phyloP scores from a whole-genome alignment of 768 basidiomycete species.

The Mycena floridula region DNA sequence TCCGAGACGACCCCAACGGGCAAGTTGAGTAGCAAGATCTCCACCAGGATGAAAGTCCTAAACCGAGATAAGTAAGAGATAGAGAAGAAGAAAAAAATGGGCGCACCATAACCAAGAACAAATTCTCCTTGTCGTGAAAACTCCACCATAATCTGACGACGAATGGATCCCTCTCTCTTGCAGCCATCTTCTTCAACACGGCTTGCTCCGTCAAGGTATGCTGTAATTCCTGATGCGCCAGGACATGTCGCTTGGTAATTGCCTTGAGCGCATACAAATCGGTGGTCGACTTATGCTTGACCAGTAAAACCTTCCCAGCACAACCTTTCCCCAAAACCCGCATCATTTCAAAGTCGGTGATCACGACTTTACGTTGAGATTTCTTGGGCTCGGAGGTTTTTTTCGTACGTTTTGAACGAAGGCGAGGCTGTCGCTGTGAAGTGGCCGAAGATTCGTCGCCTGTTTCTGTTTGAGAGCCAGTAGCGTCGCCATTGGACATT shows the following conservation, averaged over 20 bases:
- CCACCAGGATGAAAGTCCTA: conserved; percentile 97
- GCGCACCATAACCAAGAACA: conserved; percentile 98
- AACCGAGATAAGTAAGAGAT: conserved; percentile 19
- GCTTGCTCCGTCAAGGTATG: conserved; percentile 97
- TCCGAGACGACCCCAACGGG: conserved; percentile 90
- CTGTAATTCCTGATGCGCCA: conserved; percentile 93
- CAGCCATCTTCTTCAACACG: conserved; percentile 88
- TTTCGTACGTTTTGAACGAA: conserved; percentile 15
- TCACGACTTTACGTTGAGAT: conserved; percentile 66
- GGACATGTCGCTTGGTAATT: conserved; percentile 94
- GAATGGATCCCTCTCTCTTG: conserved; percentile 75
- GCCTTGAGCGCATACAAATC: conserved; percentile 92
- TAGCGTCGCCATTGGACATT: too few relatives aligned
- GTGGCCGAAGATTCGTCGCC: conserved; percentile 61
- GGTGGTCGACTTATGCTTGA: conserved; percentile 66
- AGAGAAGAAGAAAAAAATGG: conserved; percentile 20
- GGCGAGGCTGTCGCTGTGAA: conserved; percentile 24
- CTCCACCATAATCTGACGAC: conserved; percentile 96
- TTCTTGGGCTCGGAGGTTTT: conserved; percentile 38
- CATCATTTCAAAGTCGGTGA: conserved; percentile 97
- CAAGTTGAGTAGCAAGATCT: conserved; percentile 95
- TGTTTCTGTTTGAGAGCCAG: conserved; percentile 45
- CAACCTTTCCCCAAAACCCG: conserved; percentile 95
- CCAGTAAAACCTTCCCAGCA: conserved; percentile 93
- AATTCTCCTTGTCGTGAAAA: conserved; percentile 96